phyloP scores from a whole-genome alignment of 163 green algal species.

The Prototheca wickerhamii region DNA sequence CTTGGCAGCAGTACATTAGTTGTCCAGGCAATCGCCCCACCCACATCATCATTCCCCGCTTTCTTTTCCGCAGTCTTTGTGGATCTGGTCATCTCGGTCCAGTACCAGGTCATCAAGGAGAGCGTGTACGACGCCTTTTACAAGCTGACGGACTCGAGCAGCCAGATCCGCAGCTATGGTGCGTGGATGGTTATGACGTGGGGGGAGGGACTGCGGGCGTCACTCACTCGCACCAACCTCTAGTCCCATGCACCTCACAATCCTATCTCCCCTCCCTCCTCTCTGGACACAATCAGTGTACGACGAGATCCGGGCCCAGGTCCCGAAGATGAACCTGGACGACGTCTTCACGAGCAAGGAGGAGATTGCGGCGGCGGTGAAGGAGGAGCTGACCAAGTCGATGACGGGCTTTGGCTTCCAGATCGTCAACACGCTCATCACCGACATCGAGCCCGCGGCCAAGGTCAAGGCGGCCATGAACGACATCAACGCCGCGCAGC shows the following conservation, averaged over 20 bases:
- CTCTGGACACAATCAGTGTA: constrained; percentile 62
- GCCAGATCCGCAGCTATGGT: constrained; percentile 65
- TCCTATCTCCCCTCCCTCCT: no score
- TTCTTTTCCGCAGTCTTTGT: constrained; percentile 58
- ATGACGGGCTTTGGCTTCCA: constrained; percentile 67
- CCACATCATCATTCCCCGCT: no score
- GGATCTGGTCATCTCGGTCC: constrained; percentile 72
- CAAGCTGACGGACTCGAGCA: constrained; percentile 70
- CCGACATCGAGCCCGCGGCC: constrained; percentile 77
- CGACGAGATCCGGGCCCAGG: constrained; percentile 70
- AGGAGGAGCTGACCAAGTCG: constrained; percentile 60
- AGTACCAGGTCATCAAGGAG: constrained; percentile 66
- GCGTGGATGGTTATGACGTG: neutral
- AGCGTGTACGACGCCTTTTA: constrained; percentile 47
- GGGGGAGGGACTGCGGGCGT: no score
- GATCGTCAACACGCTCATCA: constrained; percentile 61
- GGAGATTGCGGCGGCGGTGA: constrained; percentile 61
- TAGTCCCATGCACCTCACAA: no score
- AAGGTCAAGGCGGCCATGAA: constrained; percentile 61
- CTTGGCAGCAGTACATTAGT: neutral
- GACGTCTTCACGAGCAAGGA: constrained; percentile 46
- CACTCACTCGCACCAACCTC: no score
- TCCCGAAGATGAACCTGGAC: constrained; percentile 50
- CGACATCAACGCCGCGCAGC: constrained; percentile 92
- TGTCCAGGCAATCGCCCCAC: neutral